Evolutionary conservation across 176 grass and related monocot species (phyloP), one percentile per base, ranked within the genome.

Genomic region (Ensete ventricosum): DNA sequence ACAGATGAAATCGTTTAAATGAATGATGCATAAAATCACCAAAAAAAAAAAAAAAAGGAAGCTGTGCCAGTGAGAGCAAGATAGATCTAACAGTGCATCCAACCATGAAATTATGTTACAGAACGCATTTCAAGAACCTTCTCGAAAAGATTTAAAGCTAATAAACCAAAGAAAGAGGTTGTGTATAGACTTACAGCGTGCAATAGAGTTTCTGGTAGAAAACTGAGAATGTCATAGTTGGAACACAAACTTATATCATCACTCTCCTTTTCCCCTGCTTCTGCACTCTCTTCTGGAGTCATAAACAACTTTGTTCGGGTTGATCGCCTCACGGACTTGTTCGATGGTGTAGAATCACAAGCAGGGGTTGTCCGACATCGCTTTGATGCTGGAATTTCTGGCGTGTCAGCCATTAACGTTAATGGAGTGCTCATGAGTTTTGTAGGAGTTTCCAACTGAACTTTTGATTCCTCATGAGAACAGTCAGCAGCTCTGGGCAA

Each of bases 221-320:
- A 90, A 85, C 65, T 71, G 49, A 96, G 87, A 8, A 84, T 49
- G 53, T 80, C 85, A 54, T 88, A 78, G 60, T 82, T 58, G 0
- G 65, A 27, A 34, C 70, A 76, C 0, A 48, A 49, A 26, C 65
- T 55, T 22, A 10, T 83, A 58, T 59, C 79, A 84, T 78, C 72
- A 12, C 73, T 53, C 8, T 85, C 67, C 55, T 72, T 84, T 21
- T 55, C 82, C 77, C 60, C 24, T 14, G 34, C 65, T 54, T 75
- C 83, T 26, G 27, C 80, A 70, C 11, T 68, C 85, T 90, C 88
- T 58, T 78, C 86, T 52, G 87, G 89, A 84, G 85, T 92, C 49
- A 63, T 84, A 75, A 96, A 96, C 80, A 92, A 76, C 50, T 88
- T 92, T 3, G 89, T 80, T 24, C 89, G 81, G 57, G 89, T 76